These are phyloP conservation scores for Magnolia officinalis DNA, from an alignment of 164 flowering plant species.

Conservation along the genomic window DNA sequence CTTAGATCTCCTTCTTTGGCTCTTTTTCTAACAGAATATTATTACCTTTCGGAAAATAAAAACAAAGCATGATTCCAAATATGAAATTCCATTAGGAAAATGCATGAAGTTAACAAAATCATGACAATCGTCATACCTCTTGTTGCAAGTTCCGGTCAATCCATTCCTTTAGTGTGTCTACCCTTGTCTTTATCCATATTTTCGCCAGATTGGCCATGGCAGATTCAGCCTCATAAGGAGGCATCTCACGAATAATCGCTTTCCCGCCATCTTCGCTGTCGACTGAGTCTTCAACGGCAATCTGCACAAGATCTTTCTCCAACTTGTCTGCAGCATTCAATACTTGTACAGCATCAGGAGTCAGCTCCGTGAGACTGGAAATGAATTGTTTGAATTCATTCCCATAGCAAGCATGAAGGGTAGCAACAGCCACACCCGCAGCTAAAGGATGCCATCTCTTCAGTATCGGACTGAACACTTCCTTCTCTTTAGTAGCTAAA, in stretches of 20 bases:
- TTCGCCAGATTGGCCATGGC: conserved; percentile 58
- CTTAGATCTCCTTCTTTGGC: no score
- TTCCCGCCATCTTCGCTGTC: conserved; percentile 98
- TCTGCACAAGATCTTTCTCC: conserved; percentile 88
- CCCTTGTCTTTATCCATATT: conserved; percentile 67
- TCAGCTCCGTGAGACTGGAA: conserved; percentile 58
- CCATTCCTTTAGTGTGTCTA: conserved; percentile 71
- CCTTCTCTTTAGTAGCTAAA: conserved; percentile 66
- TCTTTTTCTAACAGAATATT: no score
- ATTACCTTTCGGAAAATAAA: no score
- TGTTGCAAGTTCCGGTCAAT: conserved; percentile 69
- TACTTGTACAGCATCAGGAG: conserved; percentile 84
- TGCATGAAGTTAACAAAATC: background rate
- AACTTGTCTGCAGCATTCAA: conserved; percentile 77
- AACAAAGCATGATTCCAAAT: no score
- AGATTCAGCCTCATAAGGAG: conserved; percentile 84
- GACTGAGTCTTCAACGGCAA: conserved; percentile 88
- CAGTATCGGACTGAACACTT: conserved; percentile 66
- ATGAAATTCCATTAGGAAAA: background rate
- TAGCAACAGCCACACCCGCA: conserved; percentile 86
- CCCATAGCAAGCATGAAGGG: conserved; percentile 85
- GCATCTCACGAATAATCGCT: conserved; percentile 82
- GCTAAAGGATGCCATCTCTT: conserved; percentile 89
- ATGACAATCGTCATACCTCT: conserved; percentile 49
- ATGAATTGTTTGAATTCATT: conserved; percentile 72